Conservation (phyloP, 2,329 filamentous ascomycete species). For the Fusarium foetens region DNA sequence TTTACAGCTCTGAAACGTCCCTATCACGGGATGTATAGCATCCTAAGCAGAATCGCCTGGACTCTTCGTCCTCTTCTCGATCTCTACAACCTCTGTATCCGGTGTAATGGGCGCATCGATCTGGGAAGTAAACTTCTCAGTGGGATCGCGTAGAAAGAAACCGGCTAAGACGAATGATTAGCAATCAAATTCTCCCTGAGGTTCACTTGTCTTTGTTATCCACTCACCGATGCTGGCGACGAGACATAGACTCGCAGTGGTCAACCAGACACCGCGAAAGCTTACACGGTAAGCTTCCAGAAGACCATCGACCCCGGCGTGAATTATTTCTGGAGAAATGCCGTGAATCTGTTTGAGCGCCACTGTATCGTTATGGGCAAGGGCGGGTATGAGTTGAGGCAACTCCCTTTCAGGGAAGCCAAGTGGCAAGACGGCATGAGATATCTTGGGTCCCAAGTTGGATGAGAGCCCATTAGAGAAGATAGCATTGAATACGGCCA, state of each 20-base stretch:
- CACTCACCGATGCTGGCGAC: not conserved
- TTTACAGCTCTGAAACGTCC: too few species aligned
- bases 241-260: not conserved
- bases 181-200: fast-evolving
- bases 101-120: not conserved
- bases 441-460: not conserved
- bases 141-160: not conserved
- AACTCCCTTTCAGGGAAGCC: not conserved
- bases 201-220: not conserved
- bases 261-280: not conserved
- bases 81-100: not conserved
- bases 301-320: not conserved
- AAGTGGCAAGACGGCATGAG: not conserved
- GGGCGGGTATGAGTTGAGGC: not conserved
- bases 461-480: not conserved
- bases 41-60: not conserved
- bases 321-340: not conserved
- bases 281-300: not conserved
- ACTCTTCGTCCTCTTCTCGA: not conserved
- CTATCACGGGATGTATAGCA: fast-evolving
- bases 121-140: not conserved
- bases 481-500: not conserved
- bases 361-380: not conserved
- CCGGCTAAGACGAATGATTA: not conserved
- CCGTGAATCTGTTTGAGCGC: fast-evolving